These are phyloP conservation scores for Paraphaeosphaeria minitans DNA, from an alignment of 2,329 filamentous ascomycete species.

Conservation along the genomic window DNA sequence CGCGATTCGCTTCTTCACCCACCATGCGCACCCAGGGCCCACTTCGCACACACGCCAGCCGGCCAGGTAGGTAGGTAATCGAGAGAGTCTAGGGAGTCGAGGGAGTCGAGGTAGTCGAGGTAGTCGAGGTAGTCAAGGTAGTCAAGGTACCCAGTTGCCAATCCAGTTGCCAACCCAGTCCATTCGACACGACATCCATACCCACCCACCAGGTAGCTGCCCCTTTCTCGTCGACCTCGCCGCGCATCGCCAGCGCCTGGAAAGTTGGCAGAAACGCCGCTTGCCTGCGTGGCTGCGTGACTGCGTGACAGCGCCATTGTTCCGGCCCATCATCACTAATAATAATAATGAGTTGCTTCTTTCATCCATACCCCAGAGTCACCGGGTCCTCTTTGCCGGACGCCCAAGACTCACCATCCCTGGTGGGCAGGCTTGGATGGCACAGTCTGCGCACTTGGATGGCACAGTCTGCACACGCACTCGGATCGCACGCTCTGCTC, in stretches of 20 bases:
- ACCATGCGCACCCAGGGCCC: slow-evolving; percentile 7
- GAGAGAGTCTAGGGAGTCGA: too few relatives aligned
- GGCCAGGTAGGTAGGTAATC: too few relatives aligned
- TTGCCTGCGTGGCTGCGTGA: slow-evolving; percentile 10
- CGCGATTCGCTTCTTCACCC: slow-evolving; percentile 15
- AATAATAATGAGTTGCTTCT: too few relatives aligned
- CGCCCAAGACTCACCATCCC: slow-evolving; percentile 18
- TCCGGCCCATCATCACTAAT: slow-evolving; percentile 26
- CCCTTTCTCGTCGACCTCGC: background rate
- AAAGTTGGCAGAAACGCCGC: background rate
- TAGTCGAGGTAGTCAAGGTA: too few relatives aligned
- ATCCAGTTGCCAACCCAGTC: too few relatives aligned
- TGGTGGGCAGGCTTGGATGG: slow-evolving; percentile 12
- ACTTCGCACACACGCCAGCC: too few relatives aligned
- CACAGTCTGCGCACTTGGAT: too few relatives aligned
- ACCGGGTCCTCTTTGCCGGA: background rate
- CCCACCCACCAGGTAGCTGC: too few relatives aligned
- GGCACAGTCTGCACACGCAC: too few relatives aligned
- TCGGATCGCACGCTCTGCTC: too few relatives aligned
- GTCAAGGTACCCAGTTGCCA: too few relatives aligned
- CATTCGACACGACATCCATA: slow-evolving; percentile 8
- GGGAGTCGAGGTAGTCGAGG: too few relatives aligned
- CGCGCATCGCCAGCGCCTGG: background rate
- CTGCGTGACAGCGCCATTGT: slow-evolving; percentile 30
- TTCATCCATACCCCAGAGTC: slow-evolving; percentile 13